A percentile compares a stretch with the other conserved stretches of the same genome.
Evolutionary conservation across 1,284 basidiomycete genomes (phyloP).

Genomic region (Heterobasidion annosum): DNA sequence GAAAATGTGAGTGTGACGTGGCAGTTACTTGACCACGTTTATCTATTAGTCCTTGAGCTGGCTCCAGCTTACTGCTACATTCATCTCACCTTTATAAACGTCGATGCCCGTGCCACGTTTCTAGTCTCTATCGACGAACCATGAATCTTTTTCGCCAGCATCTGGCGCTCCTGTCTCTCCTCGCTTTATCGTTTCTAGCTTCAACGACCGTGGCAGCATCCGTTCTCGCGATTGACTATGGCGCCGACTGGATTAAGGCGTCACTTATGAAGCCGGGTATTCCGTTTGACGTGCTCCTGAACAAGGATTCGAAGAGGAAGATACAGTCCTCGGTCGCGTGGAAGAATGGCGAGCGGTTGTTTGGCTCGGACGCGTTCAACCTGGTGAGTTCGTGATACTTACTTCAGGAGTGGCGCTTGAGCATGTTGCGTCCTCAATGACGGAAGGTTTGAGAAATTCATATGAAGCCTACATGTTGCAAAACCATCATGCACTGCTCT

Average conservation of each 20-base stretch:
- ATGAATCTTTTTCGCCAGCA: conserved; percentile 7
- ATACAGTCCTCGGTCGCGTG: conserved; percentile 84
- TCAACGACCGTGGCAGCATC: conserved; percentile 28
- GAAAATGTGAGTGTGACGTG: background rate
- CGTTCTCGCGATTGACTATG: conserved; percentile 92
- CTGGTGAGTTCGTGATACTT: conserved; percentile 47
- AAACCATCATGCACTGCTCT: background rate
- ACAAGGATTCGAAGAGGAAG: conserved; percentile 96
- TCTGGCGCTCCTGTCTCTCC: conserved; percentile 6
- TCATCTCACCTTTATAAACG: background rate
- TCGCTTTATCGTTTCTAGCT: conserved; percentile 7
- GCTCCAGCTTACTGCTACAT: background rate
- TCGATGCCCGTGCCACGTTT: conserved; percentile 6
- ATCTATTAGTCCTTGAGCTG: background rate
- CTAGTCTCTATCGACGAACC: background rate
- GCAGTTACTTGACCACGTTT: background rate
- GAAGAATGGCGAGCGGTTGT: conserved; percentile 83
- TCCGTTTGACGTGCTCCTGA: conserved; percentile 93
- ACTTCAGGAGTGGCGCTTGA: too few relatives aligned
- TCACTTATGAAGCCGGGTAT: conserved; percentile 94
- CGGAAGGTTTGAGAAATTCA: background rate
- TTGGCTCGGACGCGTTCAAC: conserved; percentile 83
- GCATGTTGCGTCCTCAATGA: background rate
- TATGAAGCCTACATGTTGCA: background rate
- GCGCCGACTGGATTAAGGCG: conserved; percentile 92